Evolutionary conservation across 805 yeast genomes (phyloP).

Genomic region (Sugiyamaella marilandica): DNA sequence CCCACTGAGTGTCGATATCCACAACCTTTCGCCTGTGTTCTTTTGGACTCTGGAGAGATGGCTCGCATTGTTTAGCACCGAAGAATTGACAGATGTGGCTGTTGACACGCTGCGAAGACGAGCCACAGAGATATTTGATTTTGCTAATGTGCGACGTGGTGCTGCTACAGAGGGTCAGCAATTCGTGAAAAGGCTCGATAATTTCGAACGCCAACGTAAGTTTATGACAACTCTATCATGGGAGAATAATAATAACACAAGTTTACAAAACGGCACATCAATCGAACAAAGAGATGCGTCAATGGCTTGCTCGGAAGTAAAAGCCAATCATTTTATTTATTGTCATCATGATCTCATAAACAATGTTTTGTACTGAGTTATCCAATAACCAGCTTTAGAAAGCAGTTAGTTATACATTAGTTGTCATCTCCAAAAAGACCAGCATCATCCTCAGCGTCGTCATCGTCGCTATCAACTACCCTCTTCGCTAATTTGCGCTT

Average conservation of each 20-base stretch:
- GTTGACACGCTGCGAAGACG: conserved; percentile 56
- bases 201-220: conserved; percentile 51
- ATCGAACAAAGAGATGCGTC: conserved; percentile 38
- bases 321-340: conserved; percentile 9
- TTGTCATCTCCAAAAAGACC: conserved; percentile 27
- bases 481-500: conserved; percentile 24
- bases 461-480: conserved; percentile 44
- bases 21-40: conserved; percentile 60
- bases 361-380: neutral
- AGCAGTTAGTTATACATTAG: neutral
- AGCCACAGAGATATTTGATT: conserved; percentile 66
- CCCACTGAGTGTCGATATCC: conserved; percentile 61
- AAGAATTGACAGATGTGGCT: conserved; percentile 50
- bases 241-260: conserved; percentile 17
- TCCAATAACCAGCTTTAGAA: neutral
- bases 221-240: neutral
- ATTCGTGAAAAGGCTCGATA: conserved; percentile 67
- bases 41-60: conserved; percentile 70
- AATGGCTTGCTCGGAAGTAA: conserved; percentile 36
- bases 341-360: neutral
- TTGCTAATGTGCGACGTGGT: conserved; percentile 45
- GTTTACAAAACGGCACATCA: conserved; percentile 25
- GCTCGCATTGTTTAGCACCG: conserved; percentile 66
- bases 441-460: conserved; percentile 29
- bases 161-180: conserved; percentile 41